Conservation (phyloP, 2,329 filamentous ascomycete species). For the Sporothrix pallida region DNA sequence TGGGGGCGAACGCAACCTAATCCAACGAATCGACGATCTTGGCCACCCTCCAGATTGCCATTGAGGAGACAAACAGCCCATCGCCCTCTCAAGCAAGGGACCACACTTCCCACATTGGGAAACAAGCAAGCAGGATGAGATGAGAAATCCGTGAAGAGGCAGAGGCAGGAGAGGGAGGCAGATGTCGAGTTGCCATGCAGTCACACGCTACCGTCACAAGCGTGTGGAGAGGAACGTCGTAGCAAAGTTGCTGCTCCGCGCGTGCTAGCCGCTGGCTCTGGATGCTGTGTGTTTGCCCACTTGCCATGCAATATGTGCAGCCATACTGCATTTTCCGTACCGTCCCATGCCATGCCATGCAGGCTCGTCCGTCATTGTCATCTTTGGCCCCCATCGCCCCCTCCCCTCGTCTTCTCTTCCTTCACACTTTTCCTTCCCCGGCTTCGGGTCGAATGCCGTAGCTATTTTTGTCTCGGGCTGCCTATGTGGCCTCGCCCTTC, state of each 20-base stretch:
- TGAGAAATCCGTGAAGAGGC: not conserved
- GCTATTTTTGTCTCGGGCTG: slow-evolving; percentile 30
- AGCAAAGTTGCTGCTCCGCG: slow-evolving; percentile 26
- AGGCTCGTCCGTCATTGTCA: slow-evolving; percentile 4
- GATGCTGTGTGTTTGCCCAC: not conserved
- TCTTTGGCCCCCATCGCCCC: slow-evolving; percentile 5
- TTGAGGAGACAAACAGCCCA: slow-evolving; percentile 17
- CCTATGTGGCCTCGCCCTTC: slow-evolving; percentile 7
- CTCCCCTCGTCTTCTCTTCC: not conserved
- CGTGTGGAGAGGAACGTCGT: not conserved
- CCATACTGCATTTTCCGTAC: slow-evolving; percentile 8
- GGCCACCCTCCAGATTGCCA: slow-evolving; percentile 31
- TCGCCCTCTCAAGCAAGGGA: not conserved
- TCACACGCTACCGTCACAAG: slow-evolving; percentile 25
- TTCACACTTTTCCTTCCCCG: slow-evolving; percentile 19
- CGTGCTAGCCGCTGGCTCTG: slow-evolving; percentile 36
- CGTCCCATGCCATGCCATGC: slow-evolving; percentile 27
- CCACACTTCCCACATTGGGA: not conserved
- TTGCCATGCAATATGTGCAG: slow-evolving; percentile 12
- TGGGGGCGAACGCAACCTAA: slow-evolving; percentile 11
- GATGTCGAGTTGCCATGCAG: slow-evolving; percentile 20
- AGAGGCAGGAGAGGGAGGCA: not conserved
- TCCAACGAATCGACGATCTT: slow-evolving; percentile 28
- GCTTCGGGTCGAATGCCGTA: slow-evolving; percentile 30
- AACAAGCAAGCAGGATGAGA: not conserved